These are phyloP conservation scores for Russula lepida DNA, from an alignment of 768 basidiomycete genomes.

Conservation along the genomic window DNA sequence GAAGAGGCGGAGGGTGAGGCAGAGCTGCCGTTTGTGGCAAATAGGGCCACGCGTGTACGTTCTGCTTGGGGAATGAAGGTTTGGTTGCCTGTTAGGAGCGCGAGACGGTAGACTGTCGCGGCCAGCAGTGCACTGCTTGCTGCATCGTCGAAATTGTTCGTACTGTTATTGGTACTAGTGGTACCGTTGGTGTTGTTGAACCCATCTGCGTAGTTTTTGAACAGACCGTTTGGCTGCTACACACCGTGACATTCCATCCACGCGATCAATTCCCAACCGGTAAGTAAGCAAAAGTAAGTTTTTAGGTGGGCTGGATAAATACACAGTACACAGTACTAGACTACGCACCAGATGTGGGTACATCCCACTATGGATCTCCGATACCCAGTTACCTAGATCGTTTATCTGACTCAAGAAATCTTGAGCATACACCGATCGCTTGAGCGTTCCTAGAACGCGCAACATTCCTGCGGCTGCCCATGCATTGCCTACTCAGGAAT, in stretches of 20 bases:
- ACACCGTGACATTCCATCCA: no score
- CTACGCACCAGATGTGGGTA: slow-evolving; percentile 48
- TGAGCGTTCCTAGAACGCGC: slow-evolving; percentile 70
- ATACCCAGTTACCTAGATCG: slow-evolving; percentile 56
- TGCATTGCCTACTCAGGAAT: slow-evolving; percentile 83
- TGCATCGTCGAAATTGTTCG: slow-evolving; percentile 52
- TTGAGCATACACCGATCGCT: slow-evolving; percentile 47
- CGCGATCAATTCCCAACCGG: no score
- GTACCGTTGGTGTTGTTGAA: slow-evolving; percentile 28
- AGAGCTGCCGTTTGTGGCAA: slow-evolving; percentile 14
- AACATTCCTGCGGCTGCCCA: slow-evolving; percentile 89
- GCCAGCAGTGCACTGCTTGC: slow-evolving; percentile 70
- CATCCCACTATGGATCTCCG: slow-evolving; percentile 68
- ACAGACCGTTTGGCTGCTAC: slow-evolving; percentile 42
- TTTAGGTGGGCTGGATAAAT: not conserved
- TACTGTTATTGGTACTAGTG: slow-evolving; percentile 33
- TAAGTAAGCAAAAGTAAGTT: not conserved
- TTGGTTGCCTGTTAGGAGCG: slow-evolving; percentile 43
- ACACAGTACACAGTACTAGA: no score
- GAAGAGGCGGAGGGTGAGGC: not conserved
- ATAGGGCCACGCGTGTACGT: slow-evolving; percentile 36
- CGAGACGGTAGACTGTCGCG: slow-evolving; percentile 64
- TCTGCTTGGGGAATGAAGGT: slow-evolving; percentile 52
- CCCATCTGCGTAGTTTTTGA: slow-evolving; percentile 66
- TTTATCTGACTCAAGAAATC: slow-evolving; percentile 42